Conservation (phyloP, 2,329 filamentous ascomycete genomes). For the Ceratocystis diversiconidia region DNA sequence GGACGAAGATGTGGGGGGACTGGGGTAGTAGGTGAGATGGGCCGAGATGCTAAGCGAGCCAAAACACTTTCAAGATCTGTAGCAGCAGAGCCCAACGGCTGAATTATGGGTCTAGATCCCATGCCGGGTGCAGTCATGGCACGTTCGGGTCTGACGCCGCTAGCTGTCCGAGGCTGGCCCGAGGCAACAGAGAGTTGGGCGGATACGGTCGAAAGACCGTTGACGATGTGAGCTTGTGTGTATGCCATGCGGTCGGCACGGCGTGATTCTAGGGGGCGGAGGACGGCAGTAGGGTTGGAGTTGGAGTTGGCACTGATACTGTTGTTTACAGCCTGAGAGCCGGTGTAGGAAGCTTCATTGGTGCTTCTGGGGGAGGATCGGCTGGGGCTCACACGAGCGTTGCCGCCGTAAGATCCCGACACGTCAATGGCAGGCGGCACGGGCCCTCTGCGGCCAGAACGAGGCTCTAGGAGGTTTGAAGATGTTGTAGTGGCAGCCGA, state of each 20-base stretch:
- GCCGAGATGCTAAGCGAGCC: constrained; percentile 11
- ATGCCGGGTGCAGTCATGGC: constrained; percentile 17
- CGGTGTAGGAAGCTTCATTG: not conserved
- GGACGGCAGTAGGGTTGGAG: not conserved
- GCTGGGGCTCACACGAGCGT: not conserved
- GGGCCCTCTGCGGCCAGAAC: constrained; percentile 3
- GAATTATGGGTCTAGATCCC: constrained; percentile 5
- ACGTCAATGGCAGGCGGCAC: constrained; percentile 29
- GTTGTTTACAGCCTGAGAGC: not conserved
- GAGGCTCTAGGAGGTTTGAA: not conserved
- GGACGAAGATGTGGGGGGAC: constrained; percentile 25
- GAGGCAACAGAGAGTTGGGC: constrained; percentile 13
- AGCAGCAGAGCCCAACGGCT: constrained; percentile 9
- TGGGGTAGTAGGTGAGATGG: constrained; percentile 15
- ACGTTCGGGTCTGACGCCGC: constrained; percentile 10
- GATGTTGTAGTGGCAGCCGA: not conserved
- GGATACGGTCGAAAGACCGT: constrained; percentile 14
- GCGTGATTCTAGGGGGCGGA: constrained; percentile 4
- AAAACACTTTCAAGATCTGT: not conserved
- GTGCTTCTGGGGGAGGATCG: not conserved
- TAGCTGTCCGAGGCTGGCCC: constrained; percentile 15
- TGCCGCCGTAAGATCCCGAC: constrained; percentile 31
- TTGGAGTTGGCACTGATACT: not conserved
- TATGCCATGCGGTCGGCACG: constrained; percentile 5
- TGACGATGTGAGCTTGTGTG: constrained; percentile 13